Base-by-base conservation (phyloP, 2,329 filamentous ascomycete genomes). In the Xylogone sp. region DNA sequence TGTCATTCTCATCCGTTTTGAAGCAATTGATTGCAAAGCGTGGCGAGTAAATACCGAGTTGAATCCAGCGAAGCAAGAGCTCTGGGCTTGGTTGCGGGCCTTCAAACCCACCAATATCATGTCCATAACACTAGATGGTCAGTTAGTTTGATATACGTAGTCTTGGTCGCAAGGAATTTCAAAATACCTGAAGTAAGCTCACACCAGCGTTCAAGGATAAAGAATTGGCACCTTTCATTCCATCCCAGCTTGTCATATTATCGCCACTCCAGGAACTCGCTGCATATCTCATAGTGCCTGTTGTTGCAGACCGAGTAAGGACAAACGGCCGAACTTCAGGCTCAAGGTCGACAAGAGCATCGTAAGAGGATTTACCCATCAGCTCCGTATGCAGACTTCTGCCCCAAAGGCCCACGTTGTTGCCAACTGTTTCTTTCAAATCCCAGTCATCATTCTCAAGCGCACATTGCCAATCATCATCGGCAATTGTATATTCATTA, bases 11-110 rank as follows among this genome's bases (percentile, higher is more conserved):
- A 0, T 78, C 80, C 0, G 87, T 90, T 70, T 90, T 90, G 78
- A 86, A 89, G 67, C 86, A 90, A 67, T 90, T 90, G 71, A 89
- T 89, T 10, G 86, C 83, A 59, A 90, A 89, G 0, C 86, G 81
- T 0, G 83, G 78, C 1, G 84, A 86, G 68, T 88, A 80, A 53
- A 83, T 79, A 5, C 86, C 87, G 2, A 87, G 75, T 62, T 90
- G 87, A 12, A 89, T 75, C 87, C 87, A 90, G 24, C 86, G 81
- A 2, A 89, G 78, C 0, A 90, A 75, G 2, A 88, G 75, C 60
- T 90, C 87, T 0, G 86, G 84, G 0, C 78, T 78, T 0, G 87
- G 87, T 61, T 89, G 86, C 0, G 85, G 84, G 22, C 85, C 86
- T 69, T 89, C 86, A 59, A 90, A 90, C 0, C 86, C 86, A 43